phyloP scores from a whole-genome alignment of 2,329 filamentous ascomycete species.

The Ceratocystiopsis brevicomis region DNA sequence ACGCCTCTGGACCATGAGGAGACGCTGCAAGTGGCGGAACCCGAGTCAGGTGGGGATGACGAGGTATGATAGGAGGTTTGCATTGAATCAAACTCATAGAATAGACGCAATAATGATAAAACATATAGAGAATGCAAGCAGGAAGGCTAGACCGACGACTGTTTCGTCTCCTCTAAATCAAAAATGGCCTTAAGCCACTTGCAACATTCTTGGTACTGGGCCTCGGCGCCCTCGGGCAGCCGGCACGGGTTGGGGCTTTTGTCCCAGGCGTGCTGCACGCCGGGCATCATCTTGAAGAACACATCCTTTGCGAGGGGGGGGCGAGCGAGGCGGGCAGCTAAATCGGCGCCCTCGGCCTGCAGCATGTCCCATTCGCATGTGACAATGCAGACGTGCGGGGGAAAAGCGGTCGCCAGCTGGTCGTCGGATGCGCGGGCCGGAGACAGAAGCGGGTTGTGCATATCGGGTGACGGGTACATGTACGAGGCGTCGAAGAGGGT shows the following conservation, averaged over 20 bases:
- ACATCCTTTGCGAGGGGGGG: slow-evolving; percentile 33
- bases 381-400: slow-evolving; percentile 36
- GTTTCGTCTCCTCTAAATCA: background rate
- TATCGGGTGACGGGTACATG: slow-evolving; percentile 32
- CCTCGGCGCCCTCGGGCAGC: slow-evolving; percentile 29
- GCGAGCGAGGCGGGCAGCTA: slow-evolving; percentile 19
- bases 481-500: slow-evolving; percentile 46
- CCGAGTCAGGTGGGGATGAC: background rate
- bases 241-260: slow-evolving; percentile 43
- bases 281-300: slow-evolving; percentile 36
- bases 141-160: too few relatives aligned
- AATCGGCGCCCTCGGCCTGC: slow-evolving; percentile 11
- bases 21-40: background rate
- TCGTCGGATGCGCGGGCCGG: slow-evolving; percentile 36
- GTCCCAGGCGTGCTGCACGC: slow-evolving; percentile 46
- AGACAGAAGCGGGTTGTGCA: slow-evolving; percentile 35
- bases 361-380: slow-evolving; percentile 33
- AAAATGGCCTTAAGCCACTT: background rate
- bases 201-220: slow-evolving; percentile 36
- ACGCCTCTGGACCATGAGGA: slow-evolving; percentile 4
- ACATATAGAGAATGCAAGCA: too few relatives aligned
- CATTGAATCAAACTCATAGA: too few relatives aligned
- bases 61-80: too few relatives aligned
- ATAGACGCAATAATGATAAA: too few relatives aligned
- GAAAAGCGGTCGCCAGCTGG: slow-evolving; percentile 25